Evolutionary conservation across 768 basidiomycete genomes (phyloP).

Genomic region (Podaxis sp.): DNA sequence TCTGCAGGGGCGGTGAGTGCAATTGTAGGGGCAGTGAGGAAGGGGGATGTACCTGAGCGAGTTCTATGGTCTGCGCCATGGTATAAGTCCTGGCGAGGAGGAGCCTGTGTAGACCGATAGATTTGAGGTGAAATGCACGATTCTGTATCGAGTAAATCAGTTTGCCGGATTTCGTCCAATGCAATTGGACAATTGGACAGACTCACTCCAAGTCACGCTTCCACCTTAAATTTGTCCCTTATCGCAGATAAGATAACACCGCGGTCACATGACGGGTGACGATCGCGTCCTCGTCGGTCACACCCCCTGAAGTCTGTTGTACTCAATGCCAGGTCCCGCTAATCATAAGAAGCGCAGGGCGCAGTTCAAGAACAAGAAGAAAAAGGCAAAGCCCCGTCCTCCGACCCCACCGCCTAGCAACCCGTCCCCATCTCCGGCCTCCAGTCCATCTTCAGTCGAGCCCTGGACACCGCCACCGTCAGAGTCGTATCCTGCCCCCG

Average conservation of each 20-base stretch:
- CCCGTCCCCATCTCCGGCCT: background rate
- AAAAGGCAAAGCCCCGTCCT: background rate
- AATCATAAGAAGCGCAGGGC: conserved; percentile 37
- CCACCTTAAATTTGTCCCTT: background rate
- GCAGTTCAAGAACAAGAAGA: conserved; percentile 12
- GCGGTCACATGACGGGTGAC: background rate
- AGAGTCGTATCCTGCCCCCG: background rate
- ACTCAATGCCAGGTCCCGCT: conserved; percentile 57
- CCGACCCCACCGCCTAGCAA: background rate
- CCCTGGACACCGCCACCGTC: background rate
- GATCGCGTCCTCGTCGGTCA: background rate
- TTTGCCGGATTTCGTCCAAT: conserved; percentile 1
- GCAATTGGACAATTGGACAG: conserved; percentile 1
- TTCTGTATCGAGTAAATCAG: conserved; percentile 18
- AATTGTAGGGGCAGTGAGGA: background rate
- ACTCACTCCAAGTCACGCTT: conserved; percentile 1
- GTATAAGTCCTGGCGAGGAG: background rate
- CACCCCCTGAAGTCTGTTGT: background rate
- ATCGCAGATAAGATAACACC: conserved; percentile 1
- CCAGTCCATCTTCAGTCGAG: background rate
- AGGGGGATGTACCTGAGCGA: conserved; percentile 45
- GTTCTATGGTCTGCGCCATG: conserved; percentile 64
- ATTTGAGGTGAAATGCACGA: conserved; percentile 13
- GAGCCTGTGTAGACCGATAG: conserved; percentile 9
- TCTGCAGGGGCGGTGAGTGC: conserved; percentile 42